Conservation (phyloP, 202 grass and related monocot species). For the Dendrocalamus latiflorus region DNA sequence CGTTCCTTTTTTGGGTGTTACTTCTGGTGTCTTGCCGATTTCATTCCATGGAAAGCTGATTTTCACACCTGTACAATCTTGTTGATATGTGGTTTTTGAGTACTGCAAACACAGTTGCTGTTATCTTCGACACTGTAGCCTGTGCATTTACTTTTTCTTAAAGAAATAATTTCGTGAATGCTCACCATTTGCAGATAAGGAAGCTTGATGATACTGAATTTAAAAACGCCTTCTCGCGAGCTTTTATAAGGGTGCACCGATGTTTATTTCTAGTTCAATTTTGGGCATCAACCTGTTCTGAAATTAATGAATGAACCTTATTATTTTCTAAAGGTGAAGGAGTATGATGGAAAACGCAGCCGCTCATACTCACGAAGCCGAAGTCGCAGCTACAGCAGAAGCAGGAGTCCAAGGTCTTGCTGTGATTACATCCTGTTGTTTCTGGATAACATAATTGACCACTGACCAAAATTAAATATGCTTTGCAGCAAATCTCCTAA, state of each 20-base stretch:
- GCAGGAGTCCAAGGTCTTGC: constrained; percentile 55
- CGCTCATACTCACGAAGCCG: constrained; percentile 56
- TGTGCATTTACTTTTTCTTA: not conserved
- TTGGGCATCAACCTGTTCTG: not conserved
- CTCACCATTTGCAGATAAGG: constrained; percentile 47
- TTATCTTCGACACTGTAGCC: not conserved
- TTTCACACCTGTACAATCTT: not conserved
- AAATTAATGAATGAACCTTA: not conserved
- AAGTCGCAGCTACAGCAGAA: constrained; percentile 43
- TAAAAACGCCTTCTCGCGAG: constrained; percentile 67
- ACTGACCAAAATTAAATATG: constrained; percentile 9
- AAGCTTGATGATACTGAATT: constrained; percentile 88
- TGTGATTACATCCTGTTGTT: not conserved
- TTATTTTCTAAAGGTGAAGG: constrained; percentile 47
- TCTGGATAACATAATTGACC: not conserved
- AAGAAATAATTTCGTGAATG: constrained; percentile 6
- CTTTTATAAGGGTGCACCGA: constrained; percentile 59
- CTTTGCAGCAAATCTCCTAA: constrained; percentile 59
- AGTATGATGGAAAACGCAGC: constrained; percentile 56
- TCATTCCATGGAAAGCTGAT: not conserved
- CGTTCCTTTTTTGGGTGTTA: too few relatives aligned
- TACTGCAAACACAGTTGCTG: not conserved
- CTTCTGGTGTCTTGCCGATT: too few relatives aligned
- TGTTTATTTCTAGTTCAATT: not conserved
- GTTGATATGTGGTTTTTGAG: not conserved